Conservation (phyloP, 306 rosid species). For the Astragalus glycyphyllos region DNA sequence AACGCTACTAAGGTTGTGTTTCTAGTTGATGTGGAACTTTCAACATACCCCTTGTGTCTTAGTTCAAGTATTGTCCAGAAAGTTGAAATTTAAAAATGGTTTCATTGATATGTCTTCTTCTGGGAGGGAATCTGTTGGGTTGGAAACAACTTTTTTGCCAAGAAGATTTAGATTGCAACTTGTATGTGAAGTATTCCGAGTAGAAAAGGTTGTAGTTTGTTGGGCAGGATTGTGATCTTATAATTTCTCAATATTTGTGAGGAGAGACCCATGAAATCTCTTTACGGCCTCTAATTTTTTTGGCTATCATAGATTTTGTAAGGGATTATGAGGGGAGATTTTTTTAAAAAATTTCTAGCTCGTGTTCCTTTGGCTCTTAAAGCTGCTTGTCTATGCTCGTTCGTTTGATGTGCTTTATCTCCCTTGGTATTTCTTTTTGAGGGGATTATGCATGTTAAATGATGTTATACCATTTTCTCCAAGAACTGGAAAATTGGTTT, state of each 20-base stretch:
- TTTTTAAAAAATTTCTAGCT: neutral
- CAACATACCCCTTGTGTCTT: too few species aligned
- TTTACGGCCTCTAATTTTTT: neutral
- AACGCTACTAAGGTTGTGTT: too few species aligned
- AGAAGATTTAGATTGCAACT: constrained; percentile 9
- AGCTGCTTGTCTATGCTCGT: constrained; percentile 23
- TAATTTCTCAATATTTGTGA: neutral
- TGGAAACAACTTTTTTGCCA: neutral
- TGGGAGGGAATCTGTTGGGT: constrained; percentile 2
- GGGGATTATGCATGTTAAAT: constrained; percentile 29
- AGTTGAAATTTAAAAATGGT: too few species aligned
- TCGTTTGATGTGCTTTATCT: constrained; percentile 13
- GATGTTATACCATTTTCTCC: constrained; percentile 7
- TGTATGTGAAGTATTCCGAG: constrained; percentile 1
- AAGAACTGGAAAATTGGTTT: constrained; percentile 13
- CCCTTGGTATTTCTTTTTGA: constrained; percentile 20
- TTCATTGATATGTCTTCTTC: neutral
- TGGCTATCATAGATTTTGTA: constrained; percentile 23
- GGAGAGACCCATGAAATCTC: constrained; percentile 13
- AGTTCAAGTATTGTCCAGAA: too few species aligned
- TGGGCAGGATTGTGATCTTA: neutral
- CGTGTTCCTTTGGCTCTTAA: constrained; percentile 17
- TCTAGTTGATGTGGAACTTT: too few species aligned
- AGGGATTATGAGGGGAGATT: neutral
- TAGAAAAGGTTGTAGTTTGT: too few species aligned